Base-by-base conservation (phyloP, 2,329 filamentous ascomycete genomes). In the Aspergillus oerlinghausenensis region DNA sequence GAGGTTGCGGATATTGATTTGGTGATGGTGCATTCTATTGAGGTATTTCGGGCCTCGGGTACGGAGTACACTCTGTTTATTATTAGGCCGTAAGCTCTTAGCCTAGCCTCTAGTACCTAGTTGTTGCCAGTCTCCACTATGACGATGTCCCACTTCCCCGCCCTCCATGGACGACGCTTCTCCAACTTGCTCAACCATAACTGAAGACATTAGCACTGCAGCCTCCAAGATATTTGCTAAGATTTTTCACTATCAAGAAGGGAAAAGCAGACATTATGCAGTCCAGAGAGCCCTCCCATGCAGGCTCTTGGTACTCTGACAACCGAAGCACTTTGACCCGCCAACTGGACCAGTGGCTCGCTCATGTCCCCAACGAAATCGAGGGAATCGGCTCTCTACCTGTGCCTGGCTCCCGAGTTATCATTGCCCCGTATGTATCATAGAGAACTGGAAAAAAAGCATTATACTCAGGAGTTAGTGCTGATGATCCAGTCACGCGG, bases 401-500 rank as follows among this genome's bases (percentile, higher is more conserved):
- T 3, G 79, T 92, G 1, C 73, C 85, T 1, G 86, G 87, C 32
- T 92, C 92, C 4, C 84, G 91, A 73, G 81, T 94, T 14, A 88
- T 99, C 55, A 97, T 99, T 71, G 92, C 92, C 59, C 94, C 94
- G 93, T 97, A 83, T 80, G 88, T 65, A 48, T 19, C 52, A 49
- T 7, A 35, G 28, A n/a, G 28, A 32, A n/a, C 19, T 51, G 11
- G 25, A 19, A n/a, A 32, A 26, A 11, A 25, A 10, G 10, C 29
- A 10, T 42, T 17, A 4, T 26, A 47, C 8, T 40, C n/a, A 23
- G 23, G 43, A 35, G 21, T 9, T 43, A 42, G 58, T 59, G 51
- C 59, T 70, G 51, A 49, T 54, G 14, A 55, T 53, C 65, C 67
- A 97, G 93, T 59, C 94, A 99, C 73, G 94, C 94, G 58, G 94